phyloP scores from a whole-genome alignment of 306 rosid genomes.

The Cucurbita argyrosperma region DNA sequence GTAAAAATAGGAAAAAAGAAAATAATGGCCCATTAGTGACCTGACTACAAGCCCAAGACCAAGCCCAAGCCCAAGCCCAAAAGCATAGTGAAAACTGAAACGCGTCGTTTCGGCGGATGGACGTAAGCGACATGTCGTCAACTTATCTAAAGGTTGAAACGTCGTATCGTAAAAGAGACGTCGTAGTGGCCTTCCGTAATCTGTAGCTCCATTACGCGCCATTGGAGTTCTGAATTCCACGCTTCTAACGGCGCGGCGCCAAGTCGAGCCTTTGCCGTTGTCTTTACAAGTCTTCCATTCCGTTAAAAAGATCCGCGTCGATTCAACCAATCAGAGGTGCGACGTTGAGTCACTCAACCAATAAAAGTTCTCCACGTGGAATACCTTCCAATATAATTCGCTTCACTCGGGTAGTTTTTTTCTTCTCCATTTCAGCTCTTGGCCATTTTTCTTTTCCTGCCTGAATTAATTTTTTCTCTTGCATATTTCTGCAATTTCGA shows the following conservation, averaged over 20 bases:
- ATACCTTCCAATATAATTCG: conserved; percentile 11
- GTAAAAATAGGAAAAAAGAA: too few species aligned
- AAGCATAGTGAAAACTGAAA: background rate
- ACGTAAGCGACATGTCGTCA: background rate
- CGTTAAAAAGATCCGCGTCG: conserved; percentile 24
- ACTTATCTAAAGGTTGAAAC: background rate
- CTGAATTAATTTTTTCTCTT: background rate
- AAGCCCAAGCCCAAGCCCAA: background rate
- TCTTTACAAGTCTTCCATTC: background rate
- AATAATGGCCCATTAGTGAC: background rate
- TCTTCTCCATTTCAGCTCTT: background rate
- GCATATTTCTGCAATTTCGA: background rate
- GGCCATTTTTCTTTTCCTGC: background rate
- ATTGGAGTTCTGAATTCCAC: background rate
- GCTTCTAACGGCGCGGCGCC: background rate
- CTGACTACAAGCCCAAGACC: background rate
- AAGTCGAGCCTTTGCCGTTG: background rate
- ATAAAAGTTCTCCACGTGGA: conserved; percentile 46
- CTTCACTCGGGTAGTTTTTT: conserved; percentile 3
- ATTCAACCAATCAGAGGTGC: conserved; percentile 43
- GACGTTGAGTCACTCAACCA: conserved; percentile 16
- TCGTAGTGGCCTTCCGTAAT: background rate
- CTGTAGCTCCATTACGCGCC: background rate
- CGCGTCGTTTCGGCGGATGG: background rate
- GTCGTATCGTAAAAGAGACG: background rate